Percentiles rank a stretch among this genome's conserved stretches.
phyloP scores from a whole-genome alignment of 495 filamentous ascomycete genomes.

The Stereocaulon alpinum region DNA sequence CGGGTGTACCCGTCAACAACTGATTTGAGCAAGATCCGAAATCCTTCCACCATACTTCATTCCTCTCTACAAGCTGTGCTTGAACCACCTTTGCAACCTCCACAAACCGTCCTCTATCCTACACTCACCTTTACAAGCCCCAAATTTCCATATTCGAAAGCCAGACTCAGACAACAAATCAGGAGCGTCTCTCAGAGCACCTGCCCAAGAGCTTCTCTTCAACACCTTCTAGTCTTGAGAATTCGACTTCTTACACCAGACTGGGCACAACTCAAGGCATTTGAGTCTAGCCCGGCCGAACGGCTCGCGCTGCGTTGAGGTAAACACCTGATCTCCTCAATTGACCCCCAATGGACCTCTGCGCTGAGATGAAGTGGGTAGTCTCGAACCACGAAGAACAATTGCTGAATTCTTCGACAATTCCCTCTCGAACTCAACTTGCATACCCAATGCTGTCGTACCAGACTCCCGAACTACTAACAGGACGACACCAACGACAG shows the following conservation, averaged over 20 bases:
- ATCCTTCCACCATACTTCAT: neutral
- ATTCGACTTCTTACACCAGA: constrained; percentile 3
- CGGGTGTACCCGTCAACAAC: too few relatives aligned
- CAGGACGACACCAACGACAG: constrained; percentile 73
- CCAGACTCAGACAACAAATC: neutral
- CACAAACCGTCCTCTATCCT: neutral
- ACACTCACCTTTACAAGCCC: neutral
- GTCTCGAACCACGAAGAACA: constrained; percentile 47
- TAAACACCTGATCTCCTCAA: constrained; percentile 25
- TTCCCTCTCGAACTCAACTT: constrained; percentile 49
- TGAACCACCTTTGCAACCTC: constrained; percentile 18
- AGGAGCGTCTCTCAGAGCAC: constrained; percentile 9
- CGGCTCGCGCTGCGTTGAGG: constrained; percentile 68
- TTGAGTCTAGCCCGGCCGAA: constrained; percentile 49
- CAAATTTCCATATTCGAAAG: constrained; percentile 2
- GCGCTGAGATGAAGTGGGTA: constrained; percentile 23
- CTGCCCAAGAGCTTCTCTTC: constrained; percentile 4
- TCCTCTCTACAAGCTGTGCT: constrained; percentile 16
- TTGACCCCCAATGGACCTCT: neutral
- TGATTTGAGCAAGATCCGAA: neutral
- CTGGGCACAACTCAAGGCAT: constrained; percentile 28
- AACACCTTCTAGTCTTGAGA: neutral
- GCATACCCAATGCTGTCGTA: constrained; percentile 68
- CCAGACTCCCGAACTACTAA: constrained; percentile 52
- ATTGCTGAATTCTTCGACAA: constrained; percentile 39